These are phyloP conservation scores for Spiromastix sp. DNA, from an alignment of 2,329 filamentous ascomycete genomes.

Conservation along the genomic window DNA sequence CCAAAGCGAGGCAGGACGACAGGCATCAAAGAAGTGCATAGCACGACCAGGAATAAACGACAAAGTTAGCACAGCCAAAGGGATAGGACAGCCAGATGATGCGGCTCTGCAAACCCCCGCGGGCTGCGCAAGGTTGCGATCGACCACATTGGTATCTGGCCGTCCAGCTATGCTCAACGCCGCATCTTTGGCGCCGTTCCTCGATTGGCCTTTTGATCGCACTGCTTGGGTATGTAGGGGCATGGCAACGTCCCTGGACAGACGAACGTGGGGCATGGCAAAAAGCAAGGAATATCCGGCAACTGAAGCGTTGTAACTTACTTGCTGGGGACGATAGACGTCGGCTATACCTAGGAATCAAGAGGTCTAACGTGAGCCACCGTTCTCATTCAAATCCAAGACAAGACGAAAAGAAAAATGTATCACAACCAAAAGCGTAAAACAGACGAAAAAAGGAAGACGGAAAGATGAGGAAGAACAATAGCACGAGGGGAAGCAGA, in stretches of 20 bases:
- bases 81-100: neutral
- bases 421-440: constrained; percentile 1
- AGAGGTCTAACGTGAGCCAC: constrained; percentile 12
- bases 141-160: neutral
- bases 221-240: no score
- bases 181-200: neutral
- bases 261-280: no score
- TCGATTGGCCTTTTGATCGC: no score
- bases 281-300: no score
- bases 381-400: constrained; percentile 5
- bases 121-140: neutral
- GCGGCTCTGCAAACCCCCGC: constrained; percentile 2
- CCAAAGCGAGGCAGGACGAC: no score
- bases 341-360: constrained; percentile 27
- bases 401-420: constrained; percentile 4
- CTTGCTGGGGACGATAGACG: constrained; percentile 38
- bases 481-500: constrained; percentile 2
- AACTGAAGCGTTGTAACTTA: no score
- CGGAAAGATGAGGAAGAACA: neutral
- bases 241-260: neutral
- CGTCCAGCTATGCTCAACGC: neutral
- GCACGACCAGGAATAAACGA: neutral
- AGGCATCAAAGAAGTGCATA: neutral
- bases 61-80: neutral
- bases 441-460: neutral